Percentiles rank a stretch among this genome's conserved stretches.
Evolutionary conservation across 345 rosid genomes (phyloP).

Genomic region (Theobroma cacao): DNA sequence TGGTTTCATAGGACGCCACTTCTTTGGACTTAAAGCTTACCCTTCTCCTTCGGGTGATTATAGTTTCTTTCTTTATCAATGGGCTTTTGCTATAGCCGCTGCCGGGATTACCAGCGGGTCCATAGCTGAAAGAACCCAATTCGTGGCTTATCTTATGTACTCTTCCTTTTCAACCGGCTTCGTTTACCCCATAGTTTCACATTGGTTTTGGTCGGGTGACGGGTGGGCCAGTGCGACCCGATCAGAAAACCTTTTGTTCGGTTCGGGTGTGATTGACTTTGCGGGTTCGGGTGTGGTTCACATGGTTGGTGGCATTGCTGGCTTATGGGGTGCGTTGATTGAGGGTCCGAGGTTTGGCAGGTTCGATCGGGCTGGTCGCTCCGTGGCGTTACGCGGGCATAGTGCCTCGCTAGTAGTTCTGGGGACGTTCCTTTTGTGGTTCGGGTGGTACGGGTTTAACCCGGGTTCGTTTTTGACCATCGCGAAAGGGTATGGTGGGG

Average conservation of each 20-base stretch:
- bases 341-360: constrained; percentile 81
- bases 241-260: constrained; percentile 32
- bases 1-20: constrained; percentile 65
- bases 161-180: constrained; percentile 70
- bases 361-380: constrained; percentile 41
- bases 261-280: constrained; percentile 67
- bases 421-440: constrained; percentile 73
- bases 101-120: constrained; percentile 85
- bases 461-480: constrained; percentile 63
- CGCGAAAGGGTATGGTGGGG: constrained; percentile 27
- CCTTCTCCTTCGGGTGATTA: constrained; percentile 42
- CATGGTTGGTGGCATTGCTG: constrained; percentile 82
- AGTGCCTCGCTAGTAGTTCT: constrained; percentile 68
- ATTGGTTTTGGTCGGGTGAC: constrained; percentile 73
- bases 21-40: constrained; percentile 44
- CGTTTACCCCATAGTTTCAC: constrained; percentile 67
- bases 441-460: constrained; percentile 88
- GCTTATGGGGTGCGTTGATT: constrained; percentile 69
- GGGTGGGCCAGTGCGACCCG: constrained; percentile 68
- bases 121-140: constrained; percentile 75
- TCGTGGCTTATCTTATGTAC: constrained; percentile 69
- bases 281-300: constrained; percentile 84
- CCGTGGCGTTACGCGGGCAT: constrained; percentile 63
- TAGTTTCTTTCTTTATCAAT: constrained; percentile 66
- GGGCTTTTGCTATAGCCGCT: constrained; percentile 82